Percentiles rank a stretch among this genome's conserved stretches.
Evolutionary conservation across 352 stramenopile genomes (phyloP).

Genomic region (Pythium insidiosum): DNA sequence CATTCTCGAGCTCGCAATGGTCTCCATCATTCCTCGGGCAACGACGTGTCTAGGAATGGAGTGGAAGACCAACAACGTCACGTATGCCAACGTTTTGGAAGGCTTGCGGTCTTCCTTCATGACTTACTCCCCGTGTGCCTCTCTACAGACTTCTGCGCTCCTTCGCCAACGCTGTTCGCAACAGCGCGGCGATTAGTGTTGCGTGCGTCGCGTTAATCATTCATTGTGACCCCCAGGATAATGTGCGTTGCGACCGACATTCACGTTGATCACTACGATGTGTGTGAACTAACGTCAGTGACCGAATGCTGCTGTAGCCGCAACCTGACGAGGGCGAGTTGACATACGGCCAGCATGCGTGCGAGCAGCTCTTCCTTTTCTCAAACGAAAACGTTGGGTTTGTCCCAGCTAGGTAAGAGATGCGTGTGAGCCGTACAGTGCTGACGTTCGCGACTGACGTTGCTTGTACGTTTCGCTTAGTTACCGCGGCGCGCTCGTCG

Average conservation of each 20-base stretch:
- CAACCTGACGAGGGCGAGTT: constrained; percentile 24
- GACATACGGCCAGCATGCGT: constrained; percentile 75
- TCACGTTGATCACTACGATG: no score
- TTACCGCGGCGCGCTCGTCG: constrained; percentile 74
- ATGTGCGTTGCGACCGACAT: no score
- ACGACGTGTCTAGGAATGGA: constrained; percentile 42
- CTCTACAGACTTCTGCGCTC: constrained; percentile 45
- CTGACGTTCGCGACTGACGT: not conserved
- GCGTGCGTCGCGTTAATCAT: constrained; percentile 77
- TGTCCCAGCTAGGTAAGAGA: constrained; percentile 47
- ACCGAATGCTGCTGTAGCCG: not conserved
- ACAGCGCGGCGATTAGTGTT: constrained; percentile 76
- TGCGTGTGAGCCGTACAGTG: not conserved
- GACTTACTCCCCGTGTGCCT: not conserved
- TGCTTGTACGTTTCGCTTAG: constrained; percentile 13
- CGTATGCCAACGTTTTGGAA: constrained; percentile 25
- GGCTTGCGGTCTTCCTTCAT: not conserved
- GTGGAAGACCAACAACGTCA: constrained; percentile 61
- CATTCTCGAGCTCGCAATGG: constrained; percentile 61
- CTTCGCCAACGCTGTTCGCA: constrained; percentile 74
- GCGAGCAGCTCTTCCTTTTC: constrained; percentile 71
- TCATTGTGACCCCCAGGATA: constrained; percentile 64
- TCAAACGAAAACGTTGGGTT: constrained; percentile 43
- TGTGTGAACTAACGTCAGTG: no score
- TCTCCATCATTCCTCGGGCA: constrained; percentile 45